These are phyloP conservation scores for Alternaria tenuissima DNA, from an alignment of 2,329 filamentous ascomycete species.

Conservation along the genomic window DNA sequence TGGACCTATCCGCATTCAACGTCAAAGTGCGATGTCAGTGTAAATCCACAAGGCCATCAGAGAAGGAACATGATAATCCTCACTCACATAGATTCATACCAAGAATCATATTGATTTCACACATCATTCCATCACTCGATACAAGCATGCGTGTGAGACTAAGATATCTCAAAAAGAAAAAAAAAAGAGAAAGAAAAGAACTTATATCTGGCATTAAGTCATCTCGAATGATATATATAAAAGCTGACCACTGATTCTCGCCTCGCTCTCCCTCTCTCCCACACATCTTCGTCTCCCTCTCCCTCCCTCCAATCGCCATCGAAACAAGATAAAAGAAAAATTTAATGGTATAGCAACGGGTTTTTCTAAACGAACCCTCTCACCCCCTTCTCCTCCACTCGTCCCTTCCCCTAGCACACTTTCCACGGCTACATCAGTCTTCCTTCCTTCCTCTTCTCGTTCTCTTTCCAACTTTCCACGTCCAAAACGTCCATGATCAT, in stretches of 20 bases:
- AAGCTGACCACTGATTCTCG: neutral
- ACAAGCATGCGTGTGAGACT: too few species aligned
- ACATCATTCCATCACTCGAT: too few species aligned
- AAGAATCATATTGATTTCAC: too few species aligned
- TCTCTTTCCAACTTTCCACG: neutral
- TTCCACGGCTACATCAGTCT: neutral
- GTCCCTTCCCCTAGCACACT: too few species aligned
- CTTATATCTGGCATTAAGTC: slow-evolving; percentile 4
- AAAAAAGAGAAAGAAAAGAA: neutral
- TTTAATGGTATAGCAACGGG: neutral
- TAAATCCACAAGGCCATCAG: too few species aligned
- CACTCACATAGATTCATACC: too few species aligned
- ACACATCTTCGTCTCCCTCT: neutral
- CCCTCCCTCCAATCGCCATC: too few species aligned
- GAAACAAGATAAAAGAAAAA: neutral
- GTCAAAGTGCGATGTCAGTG: too few species aligned
- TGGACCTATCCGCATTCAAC: too few species aligned
- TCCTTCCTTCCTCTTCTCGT: neutral
- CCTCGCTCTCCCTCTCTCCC: too few species aligned
- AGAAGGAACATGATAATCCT: too few species aligned
- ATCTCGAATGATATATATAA: neutral
- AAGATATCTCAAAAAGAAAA: neutral
- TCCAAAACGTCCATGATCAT: too few species aligned
- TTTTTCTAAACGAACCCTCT: neutral
- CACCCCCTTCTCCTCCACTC: neutral